Evolutionary conservation across 805 yeast genomes (phyloP), one percentile per base, ranked within the genome.

Genomic region (Komagataella populi): DNA sequence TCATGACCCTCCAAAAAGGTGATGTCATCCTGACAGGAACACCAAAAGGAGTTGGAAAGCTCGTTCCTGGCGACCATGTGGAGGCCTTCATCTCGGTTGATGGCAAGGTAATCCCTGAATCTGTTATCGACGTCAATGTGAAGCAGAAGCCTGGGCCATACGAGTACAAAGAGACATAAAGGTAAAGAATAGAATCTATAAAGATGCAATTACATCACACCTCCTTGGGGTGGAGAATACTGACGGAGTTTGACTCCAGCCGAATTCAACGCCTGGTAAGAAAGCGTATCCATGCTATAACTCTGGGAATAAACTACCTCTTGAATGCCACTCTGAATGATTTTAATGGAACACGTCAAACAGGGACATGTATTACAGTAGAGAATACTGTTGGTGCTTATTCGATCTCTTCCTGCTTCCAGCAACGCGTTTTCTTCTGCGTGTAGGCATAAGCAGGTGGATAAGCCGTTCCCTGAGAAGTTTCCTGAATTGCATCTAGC

Each of bases 301-400:
- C 87, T 80, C 64, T 87, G 95, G 6, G 95, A 87, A 60, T 91
- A 93, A 3, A 93, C 95, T 6, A 93, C 99, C 63, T 90, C 96
- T 14, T 70, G 74, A 47, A 93, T 82, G 1, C 99, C 99, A 56
- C 84, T 74, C 66, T 93, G 99, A 6, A 89, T 96, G 50, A 93
- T 91, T 67, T 93, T 93, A 45, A 93, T 88, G 4, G 96, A 82
- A 63, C 99, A 93, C 0, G 99, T 93, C 53, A 93, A 70, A 63
- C 99, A 93, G 0, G 99, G 99, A 60, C 99, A 87, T 0, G 99
- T 93, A 64, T 93, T 93, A 68, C 99, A 93, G 63, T 93, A 93
- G 52, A 89, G 66, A 0, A 80, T 81, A 6, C 87, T 81, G 45
- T 70, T 66, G 8, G 66, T 67, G 0, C 86, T 86, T 8, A 87